Base-by-base conservation (phyloP, 2,329 filamentous ascomycete genomes). In the Elsinoe australis region DNA sequence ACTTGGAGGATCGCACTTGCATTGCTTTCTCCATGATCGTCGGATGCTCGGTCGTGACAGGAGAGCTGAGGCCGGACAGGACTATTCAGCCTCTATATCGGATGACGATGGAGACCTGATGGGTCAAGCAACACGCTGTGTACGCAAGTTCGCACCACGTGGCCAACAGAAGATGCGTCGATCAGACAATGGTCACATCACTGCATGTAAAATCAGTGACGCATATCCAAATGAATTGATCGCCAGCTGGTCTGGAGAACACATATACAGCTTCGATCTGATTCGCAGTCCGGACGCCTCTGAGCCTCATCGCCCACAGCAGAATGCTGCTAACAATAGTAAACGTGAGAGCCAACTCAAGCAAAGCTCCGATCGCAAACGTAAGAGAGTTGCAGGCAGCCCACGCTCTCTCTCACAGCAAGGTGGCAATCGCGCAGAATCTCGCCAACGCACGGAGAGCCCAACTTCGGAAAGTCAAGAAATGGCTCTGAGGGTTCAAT, bases 151-250 rank as follows among this genome's bases (percentile, higher is more conserved):
- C 59, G 80, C 79, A 9, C 80, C 80, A 1, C 67, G 73, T 51
- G 76, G 79, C n/a, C 72, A 76, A 61, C 67, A 65, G 53, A 66
- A 64, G 32, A 76, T 77, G 71, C 62, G 67, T 49, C 67, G 68
- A 35, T 68, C 66, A 49, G 76, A 80, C 47, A 74, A 74, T 52
- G 76, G 79, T 3, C 79, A 83, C 55, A 83, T 84, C 56, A 83
- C 80, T 2, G 79, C 80, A 12, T 82, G 79, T 63, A 84, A 83
- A 63, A 84, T 84, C 57, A 82, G 79, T 54, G 78, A 83, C 63
- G 78, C 77, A 6, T 74, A 80, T 51, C 81, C 80, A 0, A 80
- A 83, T 53, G 80, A 84, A 56, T 74, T 84, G 57, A 64, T 84
- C 10, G 80, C 78, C 17, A 83, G 79, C 55, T 84, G 80, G 80